Conservation (phyloP, 2,329 filamentous ascomycete species). For the Microsporum canis region DNA sequence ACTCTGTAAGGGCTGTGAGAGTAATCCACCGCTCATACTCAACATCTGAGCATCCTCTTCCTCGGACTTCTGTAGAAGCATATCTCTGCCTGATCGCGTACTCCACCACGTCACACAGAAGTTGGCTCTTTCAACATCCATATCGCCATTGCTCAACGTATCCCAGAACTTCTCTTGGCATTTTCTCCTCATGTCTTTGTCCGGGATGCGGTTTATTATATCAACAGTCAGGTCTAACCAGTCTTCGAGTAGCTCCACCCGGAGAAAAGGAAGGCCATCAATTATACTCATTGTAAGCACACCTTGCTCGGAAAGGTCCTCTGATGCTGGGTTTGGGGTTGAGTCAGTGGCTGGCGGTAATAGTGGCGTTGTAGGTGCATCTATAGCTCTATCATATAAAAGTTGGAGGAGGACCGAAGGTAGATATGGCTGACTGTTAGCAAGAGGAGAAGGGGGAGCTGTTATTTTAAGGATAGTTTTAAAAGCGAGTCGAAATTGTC, state of each 20-base stretch:
- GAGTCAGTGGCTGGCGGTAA: constrained; percentile 25
- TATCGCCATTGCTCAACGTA: constrained; percentile 65
- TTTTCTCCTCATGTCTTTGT: constrained; percentile 49
- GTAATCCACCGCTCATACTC: background rate
- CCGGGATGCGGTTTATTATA: constrained; percentile 53
- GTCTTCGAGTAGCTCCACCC: constrained; percentile 59
- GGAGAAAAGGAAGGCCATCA: constrained; percentile 65
- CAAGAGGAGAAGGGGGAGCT: constrained; percentile 65
- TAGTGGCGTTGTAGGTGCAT: constrained; percentile 41
- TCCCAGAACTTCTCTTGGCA: constrained; percentile 69
- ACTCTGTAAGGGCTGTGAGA: background rate
- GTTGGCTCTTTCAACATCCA: constrained; percentile 74
- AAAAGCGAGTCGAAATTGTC: constrained; percentile 83
- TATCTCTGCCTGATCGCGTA: constrained; percentile 48
- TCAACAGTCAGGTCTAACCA: constrained; percentile 66
- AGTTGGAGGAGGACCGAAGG: constrained; percentile 72
- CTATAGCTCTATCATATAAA: constrained; percentile 52
- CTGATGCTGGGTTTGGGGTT: constrained; percentile 21
- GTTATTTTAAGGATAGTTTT: constrained; percentile 73
- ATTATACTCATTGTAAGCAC: constrained; percentile 65
- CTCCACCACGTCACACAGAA: constrained; percentile 83
- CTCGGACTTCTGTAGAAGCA: constrained; percentile 14
- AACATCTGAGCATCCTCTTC: background rate
- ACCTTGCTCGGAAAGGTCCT: constrained; percentile 60
- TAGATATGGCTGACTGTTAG: constrained; percentile 62